These are phyloP conservation scores for Echinosophora koreensis DNA, from an alignment of 306 rosid species.

Conservation along the genomic window DNA sequence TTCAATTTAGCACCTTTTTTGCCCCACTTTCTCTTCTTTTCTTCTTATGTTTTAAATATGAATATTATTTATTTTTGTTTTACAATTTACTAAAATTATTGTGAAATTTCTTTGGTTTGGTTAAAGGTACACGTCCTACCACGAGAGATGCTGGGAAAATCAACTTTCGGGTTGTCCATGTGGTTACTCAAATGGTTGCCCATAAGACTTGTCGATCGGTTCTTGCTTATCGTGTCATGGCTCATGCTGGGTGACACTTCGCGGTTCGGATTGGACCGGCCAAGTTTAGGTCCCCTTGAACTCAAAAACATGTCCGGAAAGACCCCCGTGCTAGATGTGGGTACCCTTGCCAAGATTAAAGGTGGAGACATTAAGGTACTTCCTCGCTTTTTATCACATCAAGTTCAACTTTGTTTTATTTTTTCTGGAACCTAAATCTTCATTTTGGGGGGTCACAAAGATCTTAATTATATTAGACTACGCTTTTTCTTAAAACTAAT, in stretches of 20 bases:
- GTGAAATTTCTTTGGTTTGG: slow-evolving; percentile 11
- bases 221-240: slow-evolving; percentile 76
- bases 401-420: neutral
- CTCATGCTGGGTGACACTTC: slow-evolving; percentile 87
- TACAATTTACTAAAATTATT: slow-evolving; percentile 16
- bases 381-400: slow-evolving; percentile 21
- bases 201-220: slow-evolving; percentile 72
- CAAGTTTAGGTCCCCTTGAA: slow-evolving; percentile 87
- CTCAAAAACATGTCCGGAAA: slow-evolving; percentile 92
- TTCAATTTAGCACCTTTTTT: neutral
- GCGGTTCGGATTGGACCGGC: slow-evolving; percentile 83
- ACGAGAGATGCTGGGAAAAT: slow-evolving; percentile 97
- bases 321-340: slow-evolving; percentile 97
- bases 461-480: slow-evolving; percentile 9
- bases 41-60: too few species aligned
- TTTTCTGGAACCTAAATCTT: slow-evolving; percentile 4
- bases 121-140: slow-evolving; percentile 95
- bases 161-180: slow-evolving; percentile 99
- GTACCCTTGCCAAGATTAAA: slow-evolving; percentile 95
- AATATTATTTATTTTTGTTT: neutral
- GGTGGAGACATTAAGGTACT: slow-evolving; percentile 87
- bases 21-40: neutral
- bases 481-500: neutral
- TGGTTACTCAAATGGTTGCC: slow-evolving; percentile 98
- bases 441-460: slow-evolving; percentile 3